Base-by-base conservation (phyloP, 176 grass and related monocot genomes). In the Alopecurus myosuroides region DNA sequence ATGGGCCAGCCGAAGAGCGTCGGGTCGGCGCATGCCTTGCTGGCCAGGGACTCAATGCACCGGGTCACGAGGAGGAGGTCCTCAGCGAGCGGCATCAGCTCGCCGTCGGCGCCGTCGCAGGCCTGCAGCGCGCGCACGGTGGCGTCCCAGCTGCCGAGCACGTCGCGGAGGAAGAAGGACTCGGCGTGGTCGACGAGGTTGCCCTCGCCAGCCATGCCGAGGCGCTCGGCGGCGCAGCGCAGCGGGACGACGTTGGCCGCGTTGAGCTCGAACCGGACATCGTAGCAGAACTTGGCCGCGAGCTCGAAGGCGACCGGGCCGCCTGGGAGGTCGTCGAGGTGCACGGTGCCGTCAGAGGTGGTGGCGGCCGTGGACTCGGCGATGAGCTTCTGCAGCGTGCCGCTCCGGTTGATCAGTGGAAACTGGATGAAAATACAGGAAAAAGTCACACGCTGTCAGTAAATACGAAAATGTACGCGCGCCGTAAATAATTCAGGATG, bases 201-300 rank as follows among this genome's bases (percentile, higher is more conserved):
- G 55, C 81, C 92, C 29, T 94, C 90, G 17, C 88, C 86, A 3
- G 88, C 81, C 95, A 97, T 97, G 56, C 37, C 25, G 18, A 97
- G 95, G 79, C 77, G 78, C 64, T 94, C 90, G 3, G 92, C 90
- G 0, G 86, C 88, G 41, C 95, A 97, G 6, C 88, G 84, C 36
- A 97, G 68, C 14, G 88, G 37, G 34, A 89, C 92, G 4, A 93
- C 50, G 83, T 97, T 97, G 8, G 40, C 78, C 1, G 90, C 72
- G 73, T 88, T 93, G 72, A 97, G 75, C 87, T 97, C 92, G 29
- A 86, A 65, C 41, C 28, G 57, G 48, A 94, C 70, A 68, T 92
- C 95, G 35, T 97, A 97, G 87, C 90, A 94, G 88, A 97, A 97
- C 81, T 78, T 88, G 50, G 84, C 92, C 1, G 76, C 90, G 7